Percentiles rank a stretch among this genome's conserved stretches.
Evolutionary conservation across 2,329 filamentous ascomycete genomes (phyloP).

Genomic region (Hymenoscyphus occultus): DNA sequence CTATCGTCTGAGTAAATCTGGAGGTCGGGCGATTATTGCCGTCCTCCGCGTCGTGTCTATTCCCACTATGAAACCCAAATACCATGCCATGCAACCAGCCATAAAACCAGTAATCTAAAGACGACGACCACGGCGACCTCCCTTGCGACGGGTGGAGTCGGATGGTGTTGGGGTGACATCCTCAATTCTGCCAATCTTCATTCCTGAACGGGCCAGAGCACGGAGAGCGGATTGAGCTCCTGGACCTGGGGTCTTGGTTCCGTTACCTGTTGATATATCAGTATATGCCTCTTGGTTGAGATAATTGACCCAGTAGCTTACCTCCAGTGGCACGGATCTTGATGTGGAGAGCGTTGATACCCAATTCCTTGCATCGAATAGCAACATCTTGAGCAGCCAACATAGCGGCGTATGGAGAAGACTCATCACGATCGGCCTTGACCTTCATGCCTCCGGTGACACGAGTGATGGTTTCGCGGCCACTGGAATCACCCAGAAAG

Average conservation of each 20-base stretch:
- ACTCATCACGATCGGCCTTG: slow-evolving; percentile 99
- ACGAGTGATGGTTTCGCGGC: slow-evolving; percentile 99
- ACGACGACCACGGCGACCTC: slow-evolving; percentile 99
- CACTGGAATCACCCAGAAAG: slow-evolving; percentile 72
- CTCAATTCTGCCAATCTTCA: slow-evolving; percentile 99
- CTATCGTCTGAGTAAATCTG: slow-evolving; percentile 52
- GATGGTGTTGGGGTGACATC: slow-evolving; percentile 99
- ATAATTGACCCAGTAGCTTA: slow-evolving; percentile 40
- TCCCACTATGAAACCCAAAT: slow-evolving; percentile 52
- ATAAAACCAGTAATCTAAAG: slow-evolving; percentile 60
- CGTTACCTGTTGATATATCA: slow-evolving; percentile 65
- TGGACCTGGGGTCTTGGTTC: slow-evolving; percentile 99
- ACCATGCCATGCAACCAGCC: slow-evolving; percentile 29
- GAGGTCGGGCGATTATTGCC: slow-evolving; percentile 63
- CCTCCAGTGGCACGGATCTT: slow-evolving; percentile 99
- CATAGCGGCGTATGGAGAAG: slow-evolving; percentile 99
- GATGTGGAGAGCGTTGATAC: slow-evolving; percentile 97
- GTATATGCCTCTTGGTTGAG: background rate
- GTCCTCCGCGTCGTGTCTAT: slow-evolving; percentile 72
- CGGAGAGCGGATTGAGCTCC: slow-evolving; percentile 99
- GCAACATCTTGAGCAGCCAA: slow-evolving; percentile 99
- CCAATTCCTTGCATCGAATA: slow-evolving; percentile 79
- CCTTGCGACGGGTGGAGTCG: slow-evolving; percentile 99
- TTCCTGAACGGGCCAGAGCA: slow-evolving; percentile 96
- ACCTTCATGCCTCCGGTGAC: slow-evolving; percentile 99